These are phyloP conservation scores for Yamadazyma jaroonii DNA, from an alignment of 1,139 yeast genomes.

Conservation along the genomic window DNA sequence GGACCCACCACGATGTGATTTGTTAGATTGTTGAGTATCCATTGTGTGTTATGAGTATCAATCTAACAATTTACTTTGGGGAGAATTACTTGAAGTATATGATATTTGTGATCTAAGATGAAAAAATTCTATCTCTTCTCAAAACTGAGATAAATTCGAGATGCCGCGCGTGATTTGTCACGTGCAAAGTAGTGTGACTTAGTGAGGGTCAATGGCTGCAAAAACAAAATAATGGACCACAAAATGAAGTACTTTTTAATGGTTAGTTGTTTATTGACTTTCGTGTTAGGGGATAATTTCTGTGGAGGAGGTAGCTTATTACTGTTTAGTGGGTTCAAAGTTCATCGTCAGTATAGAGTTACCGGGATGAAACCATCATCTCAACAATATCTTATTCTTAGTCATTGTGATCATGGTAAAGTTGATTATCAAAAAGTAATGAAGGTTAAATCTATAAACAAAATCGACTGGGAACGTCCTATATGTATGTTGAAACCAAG, in stretches of 20 bases:
- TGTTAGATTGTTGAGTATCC: constrained; percentile 50
- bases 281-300: neutral
- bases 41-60: constrained; percentile 9
- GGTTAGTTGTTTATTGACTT: too few species aligned
- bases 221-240: neutral
- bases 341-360: constrained; percentile 50
- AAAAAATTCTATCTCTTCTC: constrained; percentile 8
- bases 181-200: neutral
- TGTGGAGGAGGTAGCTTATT: constrained; percentile 16
- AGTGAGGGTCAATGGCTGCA: neutral
- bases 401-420: constrained; percentile 57
- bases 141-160: neutral
- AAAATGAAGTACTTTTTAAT: neutral
- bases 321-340: constrained; percentile 59
- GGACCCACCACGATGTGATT: constrained; percentile 55
- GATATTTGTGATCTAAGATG: neutral
- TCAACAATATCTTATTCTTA: constrained; percentile 46
- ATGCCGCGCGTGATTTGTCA: too few species aligned
- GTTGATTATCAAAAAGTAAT: constrained; percentile 44
- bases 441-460: constrained; percentile 31
- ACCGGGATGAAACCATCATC: constrained; percentile 38
- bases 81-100: too few species aligned
- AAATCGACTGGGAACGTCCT: constrained; percentile 52
- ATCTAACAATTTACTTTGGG: neutral
- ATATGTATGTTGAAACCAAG: constrained; percentile 45